Evolutionary conservation across 2,329 filamentous ascomycete species (phyloP), one percentile per base, ranked within the genome.

Genomic region (Onygenales sp.): DNA sequence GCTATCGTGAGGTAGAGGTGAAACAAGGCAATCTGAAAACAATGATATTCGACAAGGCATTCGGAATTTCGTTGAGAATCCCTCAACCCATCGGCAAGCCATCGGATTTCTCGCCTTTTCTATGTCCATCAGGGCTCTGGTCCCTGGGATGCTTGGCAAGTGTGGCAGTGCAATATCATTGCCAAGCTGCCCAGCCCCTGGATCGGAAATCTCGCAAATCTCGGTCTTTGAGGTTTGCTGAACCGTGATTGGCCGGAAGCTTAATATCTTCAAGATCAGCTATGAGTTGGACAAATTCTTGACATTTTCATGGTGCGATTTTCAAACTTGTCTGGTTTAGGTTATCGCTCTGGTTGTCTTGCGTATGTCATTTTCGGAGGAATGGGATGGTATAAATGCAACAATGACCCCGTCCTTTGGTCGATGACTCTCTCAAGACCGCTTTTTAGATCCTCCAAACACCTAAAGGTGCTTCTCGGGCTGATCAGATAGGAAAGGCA

Each of bases 141-240:
- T 11, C 9, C 21, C 8, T 39, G 33, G 33, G 21, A 27, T 27
- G 21, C 21, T 27, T 27, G 21, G 21, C 21, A 1, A 27, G 4
- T 36, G 33, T 49, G 46, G 17, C 32, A 17, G 46, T 49, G 33
- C 48, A 11, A 10, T 17, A 2, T 51, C 10, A 33, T 13, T 10
- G 7, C 33, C 17, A 7, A 17, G n/a, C 31, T 42, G n/a, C 6
- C 31, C 27, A 51, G 37, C 14, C 21, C n/a, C 27, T 27, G 21
- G 31, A 36, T 51, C 32, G 42, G 56, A 33, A 50, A 53, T 50
- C 45, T 56, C 56, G 57, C 52, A 56, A 52, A 54, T 53, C 54
- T 58, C 56, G 56, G 56, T 45, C 14, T 55, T 55, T 52, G 46
- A 39, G 45, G n/a, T 36, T 31, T 31, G 6, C 31, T 13, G 14